Conservation (phyloP, 23 red algal genomes). For the Gracilaria caudata region DNA sequence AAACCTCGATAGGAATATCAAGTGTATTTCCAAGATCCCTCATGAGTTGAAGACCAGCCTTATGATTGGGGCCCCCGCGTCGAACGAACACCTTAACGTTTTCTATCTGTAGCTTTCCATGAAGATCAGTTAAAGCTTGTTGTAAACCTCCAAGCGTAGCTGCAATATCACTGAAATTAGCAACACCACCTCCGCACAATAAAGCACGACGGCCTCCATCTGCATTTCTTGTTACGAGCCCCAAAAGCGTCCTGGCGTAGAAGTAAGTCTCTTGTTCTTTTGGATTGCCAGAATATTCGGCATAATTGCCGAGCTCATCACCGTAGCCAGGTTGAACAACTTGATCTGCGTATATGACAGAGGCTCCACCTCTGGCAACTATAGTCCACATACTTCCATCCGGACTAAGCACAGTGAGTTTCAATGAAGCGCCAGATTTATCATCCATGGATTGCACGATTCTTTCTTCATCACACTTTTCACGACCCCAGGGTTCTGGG, state of each 20-base stretch:
- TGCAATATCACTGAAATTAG: constrained; percentile 99
- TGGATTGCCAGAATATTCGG: constrained; percentile 98
- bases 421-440: constrained; percentile 94
- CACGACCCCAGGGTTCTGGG: constrained; percentile 92
- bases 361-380: constrained; percentile 97
- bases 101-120: constrained; percentile 93
- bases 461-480: constrained; percentile 83
- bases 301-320: constrained; percentile 97
- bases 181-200: constrained; percentile 91
- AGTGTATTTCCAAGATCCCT: constrained; percentile 88
- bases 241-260: constrained; percentile 92
- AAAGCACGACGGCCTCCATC: constrained; percentile 80
- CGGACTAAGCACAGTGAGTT: constrained; percentile 90
- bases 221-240: constrained; percentile 81
- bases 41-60: constrained; percentile 95
- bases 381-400: constrained; percentile 97
- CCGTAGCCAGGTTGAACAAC: constrained; percentile 97
- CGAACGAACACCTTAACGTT: constrained; percentile 96
- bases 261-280: constrained; percentile 99
- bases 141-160: constrained; percentile 95
- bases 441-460: constrained; percentile 87
- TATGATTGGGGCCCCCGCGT: constrained; percentile 97
- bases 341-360: constrained; percentile 98
- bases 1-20: constrained; percentile 96
- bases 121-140: constrained; percentile 96